Evolutionary conservation across 306 rosid species (phyloP).

Genomic region (Pachyrhizus erosus): DNA sequence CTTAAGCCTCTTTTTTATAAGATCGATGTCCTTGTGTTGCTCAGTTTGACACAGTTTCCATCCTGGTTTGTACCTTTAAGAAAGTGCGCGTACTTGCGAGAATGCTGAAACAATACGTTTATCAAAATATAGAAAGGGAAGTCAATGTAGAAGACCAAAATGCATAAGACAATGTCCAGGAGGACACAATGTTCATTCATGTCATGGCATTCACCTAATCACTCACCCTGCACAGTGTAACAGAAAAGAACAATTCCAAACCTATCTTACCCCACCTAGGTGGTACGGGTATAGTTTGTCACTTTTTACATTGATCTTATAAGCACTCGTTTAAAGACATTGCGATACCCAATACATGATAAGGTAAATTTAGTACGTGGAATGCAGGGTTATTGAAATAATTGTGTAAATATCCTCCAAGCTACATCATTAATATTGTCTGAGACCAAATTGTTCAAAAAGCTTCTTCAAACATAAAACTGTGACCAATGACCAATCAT

Average conservation of each 20-base stretch:
- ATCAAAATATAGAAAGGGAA: neutral
- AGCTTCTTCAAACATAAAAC: neutral
- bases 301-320: neutral
- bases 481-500: neutral
- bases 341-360: neutral
- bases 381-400: neutral
- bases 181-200: neutral
- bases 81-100: neutral
- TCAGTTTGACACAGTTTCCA: neutral
- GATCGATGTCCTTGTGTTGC: slow-evolving; percentile 1
- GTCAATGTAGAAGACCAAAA: neutral
- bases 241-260: neutral
- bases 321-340: neutral
- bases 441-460: neutral
- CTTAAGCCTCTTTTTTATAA: slow-evolving; percentile 1
- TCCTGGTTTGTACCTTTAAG: neutral
- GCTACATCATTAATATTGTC: neutral
- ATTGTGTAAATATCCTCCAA: neutral
- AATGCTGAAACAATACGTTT: slow-evolving; percentile 4
- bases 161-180: neutral
- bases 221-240: neutral
- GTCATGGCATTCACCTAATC: neutral
- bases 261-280: neutral
- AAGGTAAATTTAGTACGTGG: neutral
- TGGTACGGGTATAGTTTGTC: neutral